These are phyloP conservation scores for Ceratocystis destructans DNA, from an alignment of 2,329 filamentous ascomycete genomes.

Conservation along the genomic window DNA sequence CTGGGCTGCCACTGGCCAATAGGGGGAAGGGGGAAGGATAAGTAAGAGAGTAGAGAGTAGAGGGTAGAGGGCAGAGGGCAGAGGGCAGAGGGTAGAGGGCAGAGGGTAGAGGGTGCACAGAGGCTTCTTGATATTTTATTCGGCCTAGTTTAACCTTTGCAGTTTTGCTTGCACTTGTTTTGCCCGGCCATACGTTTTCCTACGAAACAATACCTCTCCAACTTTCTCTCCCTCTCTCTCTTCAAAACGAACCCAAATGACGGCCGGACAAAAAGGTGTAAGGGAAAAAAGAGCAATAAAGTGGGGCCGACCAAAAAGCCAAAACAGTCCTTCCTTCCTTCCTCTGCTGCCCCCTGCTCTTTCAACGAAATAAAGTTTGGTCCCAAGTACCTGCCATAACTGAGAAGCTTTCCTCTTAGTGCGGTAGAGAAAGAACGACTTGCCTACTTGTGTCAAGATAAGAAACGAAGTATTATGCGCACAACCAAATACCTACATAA, in stretches of 20 bases:
- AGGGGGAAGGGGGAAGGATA: too few species aligned
- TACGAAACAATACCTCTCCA: neutral
- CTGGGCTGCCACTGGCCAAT: too few species aligned
- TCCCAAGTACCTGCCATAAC: slow-evolving; percentile 3
- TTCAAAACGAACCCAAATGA: neutral
- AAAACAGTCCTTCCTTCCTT: neutral
- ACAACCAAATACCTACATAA: neutral
- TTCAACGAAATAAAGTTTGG: slow-evolving; percentile 8
- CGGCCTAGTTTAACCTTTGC: too few species aligned
- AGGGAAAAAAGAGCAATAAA: neutral
- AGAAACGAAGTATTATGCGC: neutral
- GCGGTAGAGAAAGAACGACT: neutral
- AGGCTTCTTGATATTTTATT: too few species aligned
- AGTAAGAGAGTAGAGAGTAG: too few species aligned
- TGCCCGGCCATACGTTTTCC: too few species aligned
- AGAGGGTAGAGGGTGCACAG: too few species aligned
- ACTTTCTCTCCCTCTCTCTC: neutral
- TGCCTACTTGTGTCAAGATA: neutral
- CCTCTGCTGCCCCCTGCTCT: neutral
- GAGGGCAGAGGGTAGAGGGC: too few species aligned
- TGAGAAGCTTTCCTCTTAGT: neutral
- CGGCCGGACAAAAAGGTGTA: neutral
- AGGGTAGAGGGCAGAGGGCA: too few species aligned
- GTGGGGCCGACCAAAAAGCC: neutral
- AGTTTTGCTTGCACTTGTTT: too few species aligned